A percentile compares a stretch with the other conserved stretches of the same genome.
These are phyloP conservation scores for Lactarius akahatsu DNA, from an alignment of 768 basidiomycete species.

Conservation along the genomic window DNA sequence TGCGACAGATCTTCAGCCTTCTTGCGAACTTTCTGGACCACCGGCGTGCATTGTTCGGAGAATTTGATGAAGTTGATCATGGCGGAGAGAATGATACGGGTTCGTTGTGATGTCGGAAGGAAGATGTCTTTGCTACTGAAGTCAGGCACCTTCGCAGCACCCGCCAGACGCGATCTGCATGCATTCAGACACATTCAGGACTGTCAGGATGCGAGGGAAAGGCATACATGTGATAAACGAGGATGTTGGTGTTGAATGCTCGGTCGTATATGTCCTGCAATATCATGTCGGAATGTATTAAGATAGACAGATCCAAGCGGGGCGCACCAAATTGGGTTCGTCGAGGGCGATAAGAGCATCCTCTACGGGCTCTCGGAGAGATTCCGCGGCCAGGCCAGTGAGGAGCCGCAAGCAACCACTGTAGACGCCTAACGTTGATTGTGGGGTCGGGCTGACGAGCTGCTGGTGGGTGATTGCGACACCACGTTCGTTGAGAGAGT, in stretches of 20 bases:
- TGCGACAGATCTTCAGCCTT: slow-evolving; percentile 54
- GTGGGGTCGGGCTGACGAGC: slow-evolving; percentile 61
- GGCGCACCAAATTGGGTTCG: slow-evolving; percentile 50
- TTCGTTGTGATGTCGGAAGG: slow-evolving; percentile 71
- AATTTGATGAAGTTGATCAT: slow-evolving; percentile 95
- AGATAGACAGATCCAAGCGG: neutral
- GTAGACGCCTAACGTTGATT: slow-evolving; percentile 72
- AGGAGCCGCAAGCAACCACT: slow-evolving; percentile 71
- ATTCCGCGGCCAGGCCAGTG: slow-evolving; percentile 58
- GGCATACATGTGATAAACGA: slow-evolving; percentile 68
- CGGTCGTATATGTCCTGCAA: slow-evolving; percentile 63
- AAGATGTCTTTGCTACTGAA: slow-evolving; percentile 75
- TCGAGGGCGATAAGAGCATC: slow-evolving; percentile 51
- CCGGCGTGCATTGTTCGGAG: slow-evolving; percentile 67
- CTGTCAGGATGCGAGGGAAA: neutral
- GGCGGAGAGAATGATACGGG: slow-evolving; percentile 73
- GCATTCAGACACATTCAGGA: neutral
- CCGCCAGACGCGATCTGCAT: slow-evolving; percentile 64
- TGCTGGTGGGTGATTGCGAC: slow-evolving; percentile 66
- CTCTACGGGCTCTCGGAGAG: slow-evolving; percentile 58
- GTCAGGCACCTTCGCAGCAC: slow-evolving; percentile 69
- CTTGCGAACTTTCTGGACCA: slow-evolving; percentile 61
- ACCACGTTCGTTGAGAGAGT: slow-evolving; percentile 66
- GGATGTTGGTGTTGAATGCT: slow-evolving; percentile 59
- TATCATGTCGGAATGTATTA: slow-evolving; percentile 2